Conservation (phyloP, 441 rosid genomes). For the Mallotus repandus region DNA sequence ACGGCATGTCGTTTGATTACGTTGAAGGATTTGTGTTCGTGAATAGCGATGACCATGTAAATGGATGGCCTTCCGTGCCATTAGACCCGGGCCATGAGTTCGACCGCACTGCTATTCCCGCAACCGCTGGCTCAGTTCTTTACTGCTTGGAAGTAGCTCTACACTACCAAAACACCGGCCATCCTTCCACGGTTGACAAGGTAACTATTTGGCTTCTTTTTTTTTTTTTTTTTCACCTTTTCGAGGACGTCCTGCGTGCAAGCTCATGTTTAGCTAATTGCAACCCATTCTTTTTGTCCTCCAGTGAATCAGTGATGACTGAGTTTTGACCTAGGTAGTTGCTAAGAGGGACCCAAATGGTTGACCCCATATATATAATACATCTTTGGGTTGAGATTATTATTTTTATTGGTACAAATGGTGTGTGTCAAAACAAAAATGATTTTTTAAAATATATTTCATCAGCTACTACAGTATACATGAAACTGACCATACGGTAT, state of each 20-base stretch:
- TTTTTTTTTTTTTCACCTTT: not conserved
- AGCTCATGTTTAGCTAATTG: not conserved
- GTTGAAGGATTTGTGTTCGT: constrained; percentile 88
- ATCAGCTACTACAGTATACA: constrained; percentile 31
- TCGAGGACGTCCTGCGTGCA: constrained; percentile 6
- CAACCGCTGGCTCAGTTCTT: constrained; percentile 63
- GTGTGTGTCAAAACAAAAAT: no score
- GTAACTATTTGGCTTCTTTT: constrained; percentile 35
- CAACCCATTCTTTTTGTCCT: not conserved
- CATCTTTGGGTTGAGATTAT: no score
- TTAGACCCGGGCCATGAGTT: constrained; percentile 41
- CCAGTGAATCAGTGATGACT: constrained; percentile 11
- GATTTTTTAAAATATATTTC: not conserved
- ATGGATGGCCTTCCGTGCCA: constrained; percentile 84
- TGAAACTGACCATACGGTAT: constrained; percentile 61
- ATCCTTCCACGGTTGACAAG: constrained; percentile 49
- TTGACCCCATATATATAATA: constrained; percentile 19
- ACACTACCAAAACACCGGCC: constrained; percentile 47
- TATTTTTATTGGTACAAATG: no score
- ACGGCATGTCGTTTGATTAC: constrained; percentile 67
- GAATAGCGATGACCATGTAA: constrained; percentile 72
- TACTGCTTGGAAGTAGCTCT: constrained; percentile 84
- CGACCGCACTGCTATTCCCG: constrained; percentile 44
- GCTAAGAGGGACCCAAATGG: constrained; percentile 34
- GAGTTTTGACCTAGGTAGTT: constrained; percentile 34